Base-by-base conservation (phyloP, 2,329 filamentous ascomycete genomes). In the Exophiala xenobiotica region DNA sequence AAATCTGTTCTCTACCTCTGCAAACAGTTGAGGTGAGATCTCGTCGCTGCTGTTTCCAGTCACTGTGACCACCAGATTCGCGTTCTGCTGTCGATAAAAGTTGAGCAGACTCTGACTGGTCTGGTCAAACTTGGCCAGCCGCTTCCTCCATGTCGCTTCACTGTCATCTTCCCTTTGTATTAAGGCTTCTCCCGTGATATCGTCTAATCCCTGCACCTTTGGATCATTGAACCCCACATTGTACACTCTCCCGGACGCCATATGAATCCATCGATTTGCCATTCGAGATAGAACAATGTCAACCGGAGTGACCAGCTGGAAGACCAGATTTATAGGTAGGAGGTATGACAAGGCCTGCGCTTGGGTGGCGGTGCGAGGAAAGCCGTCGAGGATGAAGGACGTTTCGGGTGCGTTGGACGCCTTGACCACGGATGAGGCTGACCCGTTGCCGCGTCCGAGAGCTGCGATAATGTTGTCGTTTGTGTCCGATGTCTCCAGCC, bases 301-400 rank as follows among this genome's bases (percentile, higher is more conserved):
- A 26, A 88, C 82, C 0, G 93, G 93, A 0, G 92, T 97, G 65
- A 86, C 80, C 61, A 97, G 78, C 49, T 88, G 90, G 53, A 96
- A 86, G 42, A 90, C 93, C 55, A 96, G 81, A 71, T 99, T 99
- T 68, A 99, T 91, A n/a, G 92, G 90, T 24, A 97, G 81, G 26
- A 96, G 78, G 39, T 76, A 74, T 67, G 95, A 90, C 41, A 97
- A 80, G 51, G 85, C 85, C 35, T 74, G 69, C 22, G 91, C 93
- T 71, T 99, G 93, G 2, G 75, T 67, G 1, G 88, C 87, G 5
- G 89, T 99, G 59, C 93, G 87, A 2, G 93, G 93, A 70, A 97
- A 99, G 12, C 93, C 93, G 68, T 99, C 93, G 46, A 99, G 86
- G 58, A 99, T 87, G 69, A 96, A 97, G 1, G 90, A 96, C 6